Percentiles rank a stretch among this genome's conserved stretches.
Conservation (phyloP, 768 basidiomycete species). For the Leucogyrophana mollusca region DNA sequence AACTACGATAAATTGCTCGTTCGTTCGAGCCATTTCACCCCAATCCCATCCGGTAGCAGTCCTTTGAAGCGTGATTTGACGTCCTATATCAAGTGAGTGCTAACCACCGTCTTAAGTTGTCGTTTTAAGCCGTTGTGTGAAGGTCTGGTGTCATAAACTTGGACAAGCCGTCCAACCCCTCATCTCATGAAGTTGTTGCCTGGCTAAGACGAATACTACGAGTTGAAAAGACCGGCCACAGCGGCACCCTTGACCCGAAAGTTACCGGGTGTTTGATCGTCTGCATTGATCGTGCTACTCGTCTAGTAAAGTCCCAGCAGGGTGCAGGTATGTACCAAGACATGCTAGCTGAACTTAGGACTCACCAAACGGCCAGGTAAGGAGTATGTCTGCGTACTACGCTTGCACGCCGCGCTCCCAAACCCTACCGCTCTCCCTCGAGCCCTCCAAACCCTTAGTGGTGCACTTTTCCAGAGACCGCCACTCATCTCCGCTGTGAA, state of each 20-base stretch:
- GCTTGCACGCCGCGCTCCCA: constrained; percentile 81
- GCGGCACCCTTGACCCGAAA: constrained; percentile 97
- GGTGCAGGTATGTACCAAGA: constrained; percentile 75
- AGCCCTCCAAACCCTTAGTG: constrained; percentile 94
- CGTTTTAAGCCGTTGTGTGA: constrained; percentile 7
- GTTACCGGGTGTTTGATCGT: constrained; percentile 99
- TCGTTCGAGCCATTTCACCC: constrained; percentile 96
- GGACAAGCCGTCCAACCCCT: constrained; percentile 99
- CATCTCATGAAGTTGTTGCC: constrained; percentile 98
- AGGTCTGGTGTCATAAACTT: constrained; percentile 99
- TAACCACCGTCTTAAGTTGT: not conserved
- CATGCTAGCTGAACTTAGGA: not conserved
- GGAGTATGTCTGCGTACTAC: constrained; percentile 96
- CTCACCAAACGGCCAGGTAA: constrained; percentile 56
- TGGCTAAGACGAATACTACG: constrained; percentile 97
- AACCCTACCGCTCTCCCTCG: constrained; percentile 86
- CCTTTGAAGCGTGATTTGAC: constrained; percentile 94
- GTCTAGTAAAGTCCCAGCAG: constrained; percentile 97
- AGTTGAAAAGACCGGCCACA: constrained; percentile 98
- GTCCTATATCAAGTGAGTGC: constrained; percentile 82
- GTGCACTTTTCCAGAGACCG: constrained; percentile 97
- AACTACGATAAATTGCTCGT: constrained; percentile 97
- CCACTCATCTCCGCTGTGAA: constrained; percentile 99
- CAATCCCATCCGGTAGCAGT: constrained; percentile 90
- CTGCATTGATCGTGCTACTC: constrained; percentile 97